Conservation (phyloP, 441 rosid species). For the Breynia disticha region DNA sequence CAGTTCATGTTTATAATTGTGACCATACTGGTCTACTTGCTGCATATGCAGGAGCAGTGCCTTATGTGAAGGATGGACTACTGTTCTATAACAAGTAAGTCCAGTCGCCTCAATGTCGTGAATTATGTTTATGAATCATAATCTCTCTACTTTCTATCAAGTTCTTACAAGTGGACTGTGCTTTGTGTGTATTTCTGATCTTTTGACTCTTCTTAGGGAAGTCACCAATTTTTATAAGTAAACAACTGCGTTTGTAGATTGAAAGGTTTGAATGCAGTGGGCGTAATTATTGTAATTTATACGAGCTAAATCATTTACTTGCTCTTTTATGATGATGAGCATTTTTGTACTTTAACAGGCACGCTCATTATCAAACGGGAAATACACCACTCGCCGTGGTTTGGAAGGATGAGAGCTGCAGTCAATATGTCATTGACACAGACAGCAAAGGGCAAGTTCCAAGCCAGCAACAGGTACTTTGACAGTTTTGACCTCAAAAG, state of each 20-base stretch:
- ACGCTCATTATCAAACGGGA: constrained; percentile 84
- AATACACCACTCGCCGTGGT: constrained; percentile 83
- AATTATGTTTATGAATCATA: too few relatives aligned
- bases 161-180: neutral
- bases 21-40: constrained; percentile 59
- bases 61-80: constrained; percentile 83
- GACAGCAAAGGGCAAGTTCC: constrained; percentile 79
- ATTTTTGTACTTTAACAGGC: constrained; percentile 36
- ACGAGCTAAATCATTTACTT: neutral
- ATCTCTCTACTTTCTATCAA: neutral
- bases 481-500: neutral
- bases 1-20: constrained; percentile 55
- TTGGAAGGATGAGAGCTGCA: constrained; percentile 93
- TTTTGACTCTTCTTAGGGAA: neutral
- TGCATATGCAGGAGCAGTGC: constrained; percentile 47
- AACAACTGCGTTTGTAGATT: neutral
- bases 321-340: constrained; percentile 7
- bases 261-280: neutral
- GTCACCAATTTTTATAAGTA: neutral
- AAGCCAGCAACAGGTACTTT: constrained; percentile 62
- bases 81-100: constrained; percentile 87
- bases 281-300: too few relatives aligned
- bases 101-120: neutral
- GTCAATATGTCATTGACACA: constrained; percentile 92
- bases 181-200: neutral